Evolutionary conservation across 768 basidiomycete genomes (phyloP), one percentile per base, ranked within the genome.

Genomic region (Butyriboletus loyo): DNA sequence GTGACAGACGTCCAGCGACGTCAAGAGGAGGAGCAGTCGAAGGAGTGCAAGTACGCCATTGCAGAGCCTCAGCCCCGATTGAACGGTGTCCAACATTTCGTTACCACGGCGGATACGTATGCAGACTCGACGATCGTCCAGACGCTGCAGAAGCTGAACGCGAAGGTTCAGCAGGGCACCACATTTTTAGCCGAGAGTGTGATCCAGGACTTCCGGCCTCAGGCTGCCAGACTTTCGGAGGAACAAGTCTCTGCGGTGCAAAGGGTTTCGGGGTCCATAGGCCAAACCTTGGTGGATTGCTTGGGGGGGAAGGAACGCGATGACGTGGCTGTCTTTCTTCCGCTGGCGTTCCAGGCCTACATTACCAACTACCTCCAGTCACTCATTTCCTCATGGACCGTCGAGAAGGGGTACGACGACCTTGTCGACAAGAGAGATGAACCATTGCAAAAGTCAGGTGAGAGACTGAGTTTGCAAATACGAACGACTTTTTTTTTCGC

Each of bases 341-440:
- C 17, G 1, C 53, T 59, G 17, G 50, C 50, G 7, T 39, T 59
- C 42, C 57, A 52, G 14, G 42, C 58, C 14, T 50, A 28, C 31
- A 15, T 59, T 5, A 35, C 49, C 5, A 13, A 38, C 35, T 40
- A 45, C n/a, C 7, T 59, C 3, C n/a, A 19, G 14, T 30, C 7
- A n/a, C 19, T 51, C 32, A 38, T 59, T 7, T 55, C 52, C 4
- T 54, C 58, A 7, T 59, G 57, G 58, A 55, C 53, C 25, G 27
- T 22, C 30, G 34, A 58, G 22, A 32, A 44, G 1, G 52, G 14
- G 2, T 27, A 15, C 21, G 30, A 45, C 4, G 22, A 32, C 1
- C 43, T 47, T 7, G 38, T 54, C 34, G 25, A 39, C 5, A 4
- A 32, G 30, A 59, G 42, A 14, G 55, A 59, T 21, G 34, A 42